Percentiles rank a stretch among this genome's conserved stretches.
Evolutionary conservation across 768 basidiomycete species (phyloP).

Genomic region (Boletus speciosus): DNA sequence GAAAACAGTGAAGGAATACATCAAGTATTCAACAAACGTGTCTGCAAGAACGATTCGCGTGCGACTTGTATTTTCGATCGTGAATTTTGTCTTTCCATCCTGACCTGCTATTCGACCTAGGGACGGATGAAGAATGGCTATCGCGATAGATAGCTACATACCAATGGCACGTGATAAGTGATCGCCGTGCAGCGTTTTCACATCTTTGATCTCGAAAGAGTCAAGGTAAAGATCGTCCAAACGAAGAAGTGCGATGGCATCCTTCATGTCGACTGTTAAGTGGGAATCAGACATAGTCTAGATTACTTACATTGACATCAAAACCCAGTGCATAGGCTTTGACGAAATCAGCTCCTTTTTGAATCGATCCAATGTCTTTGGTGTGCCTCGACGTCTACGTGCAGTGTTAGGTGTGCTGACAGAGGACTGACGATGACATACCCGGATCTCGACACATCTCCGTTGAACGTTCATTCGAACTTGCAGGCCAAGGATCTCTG

Average conservation of each 20-base stretch:
- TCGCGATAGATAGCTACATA: constrained; percentile 25
- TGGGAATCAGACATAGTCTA: not conserved
- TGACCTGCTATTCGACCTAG: constrained; percentile 96
- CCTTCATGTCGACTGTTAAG: constrained; percentile 45
- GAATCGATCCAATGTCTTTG: constrained; percentile 87
- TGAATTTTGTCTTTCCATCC: constrained; percentile 98
- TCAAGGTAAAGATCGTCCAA: constrained; percentile 97
- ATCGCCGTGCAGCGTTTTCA: constrained; percentile 96
- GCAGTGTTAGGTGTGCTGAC: not conserved
- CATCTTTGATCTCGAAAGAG: constrained; percentile 98
- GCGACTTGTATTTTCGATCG: constrained; percentile 94
- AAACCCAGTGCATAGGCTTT: constrained; percentile 95
- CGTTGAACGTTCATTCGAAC: constrained; percentile 95
- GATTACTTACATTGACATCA: constrained; percentile 75
- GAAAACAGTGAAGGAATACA: not conserved
- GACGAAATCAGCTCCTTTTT: constrained; percentile 96
- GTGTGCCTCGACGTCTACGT: constrained; percentile 89
- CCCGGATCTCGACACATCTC: constrained; percentile 88
- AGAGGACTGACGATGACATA: constrained; percentile 38
- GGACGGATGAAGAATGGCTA: constrained; percentile 5
- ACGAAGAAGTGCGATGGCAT: constrained; percentile 91
- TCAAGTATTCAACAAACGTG: constrained; percentile 56
- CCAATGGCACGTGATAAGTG: constrained; percentile 98
- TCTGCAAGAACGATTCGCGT: constrained; percentile 99
- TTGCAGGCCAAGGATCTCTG: constrained; percentile 91